phyloP scores from a whole-genome alignment of 768 basidiomycete species.

The Pseudohyphozyma bogoriensis region DNA sequence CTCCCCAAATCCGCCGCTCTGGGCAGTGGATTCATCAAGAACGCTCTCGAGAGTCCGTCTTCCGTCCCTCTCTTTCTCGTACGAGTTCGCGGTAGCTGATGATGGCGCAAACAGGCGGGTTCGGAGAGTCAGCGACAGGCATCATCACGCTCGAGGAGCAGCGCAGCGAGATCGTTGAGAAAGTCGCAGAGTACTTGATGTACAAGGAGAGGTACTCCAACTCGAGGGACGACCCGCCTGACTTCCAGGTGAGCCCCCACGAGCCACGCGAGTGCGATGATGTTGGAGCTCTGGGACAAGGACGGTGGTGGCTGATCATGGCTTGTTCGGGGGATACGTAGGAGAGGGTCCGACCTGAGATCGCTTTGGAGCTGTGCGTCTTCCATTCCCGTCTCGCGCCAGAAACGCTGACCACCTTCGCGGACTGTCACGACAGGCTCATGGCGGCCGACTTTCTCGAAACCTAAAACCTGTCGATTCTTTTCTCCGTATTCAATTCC shows the following conservation, averaged over 20 bases:
- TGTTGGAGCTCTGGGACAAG: too few species aligned
- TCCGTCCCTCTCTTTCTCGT: not conserved
- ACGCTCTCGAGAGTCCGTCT: constrained; percentile 7
- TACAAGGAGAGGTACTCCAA: constrained; percentile 23
- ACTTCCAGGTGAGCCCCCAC: constrained; percentile 24
- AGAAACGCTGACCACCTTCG: not conserved
- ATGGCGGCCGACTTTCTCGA: constrained; percentile 26
- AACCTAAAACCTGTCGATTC: not conserved
- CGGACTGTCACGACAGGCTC: constrained; percentile 1
- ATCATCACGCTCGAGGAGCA: constrained; percentile 13
- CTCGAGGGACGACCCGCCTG: constrained; percentile 20
- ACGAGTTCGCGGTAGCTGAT: not conserved
- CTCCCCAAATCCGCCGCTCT: constrained; percentile 21
- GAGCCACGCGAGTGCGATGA: constrained; percentile 26
- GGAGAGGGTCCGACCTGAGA: constrained; percentile 25
- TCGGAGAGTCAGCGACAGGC: constrained; percentile 9
- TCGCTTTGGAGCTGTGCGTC: constrained; percentile 28
- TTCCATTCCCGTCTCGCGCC: not conserved
- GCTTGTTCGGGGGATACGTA: too few species aligned
- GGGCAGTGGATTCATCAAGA: constrained; percentile 15
- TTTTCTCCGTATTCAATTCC: not conserved
- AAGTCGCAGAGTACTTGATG: constrained; percentile 28
- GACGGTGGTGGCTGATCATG: too few species aligned
- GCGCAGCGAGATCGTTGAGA: constrained; percentile 25
- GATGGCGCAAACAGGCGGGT: constrained; percentile 5